phyloP scores from a whole-genome alignment of 768 basidiomycete genomes.

The Boletus huronensis region DNA sequence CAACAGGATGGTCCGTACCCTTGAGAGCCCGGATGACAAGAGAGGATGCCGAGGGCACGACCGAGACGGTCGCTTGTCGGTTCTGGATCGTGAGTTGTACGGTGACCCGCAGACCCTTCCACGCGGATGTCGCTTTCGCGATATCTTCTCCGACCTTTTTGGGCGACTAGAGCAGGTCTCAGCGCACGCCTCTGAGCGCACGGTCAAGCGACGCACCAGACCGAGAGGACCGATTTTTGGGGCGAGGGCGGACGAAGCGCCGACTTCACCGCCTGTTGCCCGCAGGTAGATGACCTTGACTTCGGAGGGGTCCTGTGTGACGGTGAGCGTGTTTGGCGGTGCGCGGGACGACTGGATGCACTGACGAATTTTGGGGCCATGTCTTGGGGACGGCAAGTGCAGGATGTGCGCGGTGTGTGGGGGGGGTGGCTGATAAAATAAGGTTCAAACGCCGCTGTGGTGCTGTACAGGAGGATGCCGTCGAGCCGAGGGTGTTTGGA shows the following conservation, averaged over 20 bases:
- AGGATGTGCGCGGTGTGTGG: not conserved
- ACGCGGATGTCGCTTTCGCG: conserved; percentile 95
- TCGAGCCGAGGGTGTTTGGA: conserved; percentile 33
- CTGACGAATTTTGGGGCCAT: conserved; percentile 83
- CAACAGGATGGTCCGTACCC: conserved; percentile 50
- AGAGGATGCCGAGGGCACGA: conserved; percentile 95
- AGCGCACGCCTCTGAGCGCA: conserved; percentile 2
- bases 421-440: conserved; percentile 37
- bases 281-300: conserved; percentile 99
- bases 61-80: conserved; percentile 95
- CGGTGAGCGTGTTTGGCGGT: conserved; percentile 1
- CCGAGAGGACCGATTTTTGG: conserved; percentile 99
- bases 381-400: conserved; percentile 25
- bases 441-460: conserved; percentile 50
- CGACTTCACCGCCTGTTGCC: conserved; percentile 98
- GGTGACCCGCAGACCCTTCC: conserved; percentile 99
- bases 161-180: conserved; percentile 65
- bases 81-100: conserved; percentile 99
- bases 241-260: conserved; percentile 96
- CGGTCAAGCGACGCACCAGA: conserved; percentile 61
- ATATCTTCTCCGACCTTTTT: conserved; percentile 99
- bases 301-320: conserved; percentile 87
- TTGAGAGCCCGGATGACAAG: conserved; percentile 98
- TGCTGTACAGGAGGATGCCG: conserved; percentile 53
- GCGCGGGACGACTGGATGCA: not conserved